These are phyloP conservation scores for button mushroom (Agaricus bisporus) DNA, from an alignment of 768 basidiomycete species.

Conservation along the genomic window DNA sequence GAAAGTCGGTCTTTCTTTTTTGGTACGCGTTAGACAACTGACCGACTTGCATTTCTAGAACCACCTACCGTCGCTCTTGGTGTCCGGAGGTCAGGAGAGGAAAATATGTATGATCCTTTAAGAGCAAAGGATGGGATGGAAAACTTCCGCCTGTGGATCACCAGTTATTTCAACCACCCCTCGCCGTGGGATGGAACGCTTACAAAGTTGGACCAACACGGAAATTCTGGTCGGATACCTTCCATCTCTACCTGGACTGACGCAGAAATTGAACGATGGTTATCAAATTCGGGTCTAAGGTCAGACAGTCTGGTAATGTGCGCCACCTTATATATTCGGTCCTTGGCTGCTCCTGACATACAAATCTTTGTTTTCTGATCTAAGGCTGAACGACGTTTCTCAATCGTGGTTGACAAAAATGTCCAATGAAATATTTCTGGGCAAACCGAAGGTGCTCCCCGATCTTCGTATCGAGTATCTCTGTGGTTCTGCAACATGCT, in stretches of 20 bases:
- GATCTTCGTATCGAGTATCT: not conserved
- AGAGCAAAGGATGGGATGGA: not conserved
- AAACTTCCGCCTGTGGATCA: not conserved
- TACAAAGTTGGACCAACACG: not conserved
- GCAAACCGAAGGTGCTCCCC: not conserved
- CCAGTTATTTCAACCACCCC: not conserved
- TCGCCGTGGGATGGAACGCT: not conserved
- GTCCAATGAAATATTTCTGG: not conserved
- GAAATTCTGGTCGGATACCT: not conserved
- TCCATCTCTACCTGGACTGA: not conserved
- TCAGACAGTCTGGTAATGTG: not conserved
- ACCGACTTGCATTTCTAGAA: not conserved
- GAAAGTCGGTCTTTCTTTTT: not conserved
- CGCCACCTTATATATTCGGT: not conserved
- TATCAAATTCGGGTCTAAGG: not conserved
- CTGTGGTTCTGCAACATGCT: not conserved
- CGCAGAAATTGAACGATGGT: not conserved
- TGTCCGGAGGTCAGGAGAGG: not conserved
- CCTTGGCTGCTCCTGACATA: not conserved
- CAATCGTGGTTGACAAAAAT: not conserved
- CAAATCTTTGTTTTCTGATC: not conserved
- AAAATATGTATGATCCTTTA: not conserved
- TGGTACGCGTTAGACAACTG: not conserved
- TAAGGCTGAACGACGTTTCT: not conserved
- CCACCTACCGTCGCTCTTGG: not conserved